Evolutionary conservation across 2,329 filamentous ascomycete species (phyloP).

Genomic region (Didymosphaeria variabile): DNA sequence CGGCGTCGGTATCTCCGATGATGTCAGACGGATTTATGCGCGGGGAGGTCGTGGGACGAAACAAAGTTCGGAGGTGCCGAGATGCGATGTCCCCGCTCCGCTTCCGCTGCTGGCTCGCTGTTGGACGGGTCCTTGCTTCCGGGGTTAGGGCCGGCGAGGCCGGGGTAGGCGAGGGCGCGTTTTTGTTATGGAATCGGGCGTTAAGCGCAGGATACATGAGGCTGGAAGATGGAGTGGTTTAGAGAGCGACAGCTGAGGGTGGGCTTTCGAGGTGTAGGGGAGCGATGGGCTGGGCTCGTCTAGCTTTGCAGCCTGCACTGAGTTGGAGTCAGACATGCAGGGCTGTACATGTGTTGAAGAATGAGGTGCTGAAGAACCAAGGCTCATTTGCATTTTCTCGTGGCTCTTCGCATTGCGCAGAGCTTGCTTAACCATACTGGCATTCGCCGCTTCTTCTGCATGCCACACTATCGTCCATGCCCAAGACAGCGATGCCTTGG

Average conservation of each 20-base stretch:
- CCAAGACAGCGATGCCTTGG: background rate
- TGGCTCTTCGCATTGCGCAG: background rate
- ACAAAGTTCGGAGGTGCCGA: constrained; percentile 1
- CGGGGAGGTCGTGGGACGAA: background rate
- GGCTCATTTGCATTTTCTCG: background rate
- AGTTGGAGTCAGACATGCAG: too few species aligned
- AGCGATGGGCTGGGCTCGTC: too few species aligned
- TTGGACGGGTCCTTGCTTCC: constrained; percentile 4
- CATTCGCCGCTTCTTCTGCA: background rate
- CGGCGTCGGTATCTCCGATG: too few species aligned
- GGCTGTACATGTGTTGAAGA: background rate
- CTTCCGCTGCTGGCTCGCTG: background rate
- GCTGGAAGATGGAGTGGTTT: too few species aligned
- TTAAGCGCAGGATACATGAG: background rate
- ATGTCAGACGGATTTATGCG: background rate
- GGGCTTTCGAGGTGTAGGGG: too few species aligned
- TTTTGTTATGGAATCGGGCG: background rate
- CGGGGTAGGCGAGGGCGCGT: too few species aligned
- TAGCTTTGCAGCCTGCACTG: too few species aligned
- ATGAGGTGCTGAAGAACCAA: background rate
- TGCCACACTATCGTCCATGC: background rate
- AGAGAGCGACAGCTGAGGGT: too few species aligned
- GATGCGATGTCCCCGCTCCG: background rate
- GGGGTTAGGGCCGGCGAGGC: too few species aligned
- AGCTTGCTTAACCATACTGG: background rate